Percentiles rank a stretch among this genome's conserved stretches.
phyloP scores from a whole-genome alignment of 768 basidiomycete genomes.

The Termitomyces sp. region DNA sequence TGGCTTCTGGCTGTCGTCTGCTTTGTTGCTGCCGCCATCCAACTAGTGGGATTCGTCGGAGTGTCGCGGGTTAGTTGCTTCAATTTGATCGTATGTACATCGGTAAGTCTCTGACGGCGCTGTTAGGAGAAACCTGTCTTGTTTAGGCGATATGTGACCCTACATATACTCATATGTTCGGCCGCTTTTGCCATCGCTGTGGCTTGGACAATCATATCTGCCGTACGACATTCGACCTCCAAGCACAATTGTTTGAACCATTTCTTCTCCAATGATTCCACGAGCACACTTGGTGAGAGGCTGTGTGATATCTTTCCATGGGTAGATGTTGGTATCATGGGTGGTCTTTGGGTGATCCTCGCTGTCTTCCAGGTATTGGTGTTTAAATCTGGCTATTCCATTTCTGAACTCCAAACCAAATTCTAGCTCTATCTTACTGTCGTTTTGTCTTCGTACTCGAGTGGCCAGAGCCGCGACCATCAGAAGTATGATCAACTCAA shows the following conservation, averaged over 20 bases:
- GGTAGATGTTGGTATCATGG: slow-evolving; percentile 92
- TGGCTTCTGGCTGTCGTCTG: slow-evolving; percentile 72
- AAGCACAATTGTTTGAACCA: slow-evolving; percentile 55
- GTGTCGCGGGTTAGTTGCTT: slow-evolving; percentile 59
- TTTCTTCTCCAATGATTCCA: slow-evolving; percentile 46
- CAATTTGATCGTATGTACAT: neutral
- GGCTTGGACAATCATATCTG: slow-evolving; percentile 80
- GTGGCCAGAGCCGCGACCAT: slow-evolving; percentile 74
- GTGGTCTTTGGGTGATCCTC: slow-evolving; percentile 77
- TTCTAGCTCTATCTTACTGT: slow-evolving; percentile 45
- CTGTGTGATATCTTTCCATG: slow-evolving; percentile 90
- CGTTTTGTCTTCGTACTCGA: slow-evolving; percentile 55
- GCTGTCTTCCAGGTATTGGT: slow-evolving; percentile 62
- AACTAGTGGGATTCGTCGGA: slow-evolving; percentile 82
- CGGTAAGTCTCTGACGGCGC: slow-evolving; percentile 1
- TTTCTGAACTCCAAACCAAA: slow-evolving; percentile 1
- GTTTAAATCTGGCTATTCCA: neutral
- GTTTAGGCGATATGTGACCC: slow-evolving; percentile 63
- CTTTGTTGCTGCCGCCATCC: slow-evolving; percentile 70
- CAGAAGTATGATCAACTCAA: slow-evolving; percentile 73
- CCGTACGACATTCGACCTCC: slow-evolving; percentile 68
- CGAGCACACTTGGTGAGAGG: slow-evolving; percentile 50
- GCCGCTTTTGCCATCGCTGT: slow-evolving; percentile 73
- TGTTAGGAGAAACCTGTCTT: slow-evolving; percentile 59
- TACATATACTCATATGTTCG: slow-evolving; percentile 51